phyloP scores from a whole-genome alignment of 768 basidiomycete species.

The Russula vinacea region DNA sequence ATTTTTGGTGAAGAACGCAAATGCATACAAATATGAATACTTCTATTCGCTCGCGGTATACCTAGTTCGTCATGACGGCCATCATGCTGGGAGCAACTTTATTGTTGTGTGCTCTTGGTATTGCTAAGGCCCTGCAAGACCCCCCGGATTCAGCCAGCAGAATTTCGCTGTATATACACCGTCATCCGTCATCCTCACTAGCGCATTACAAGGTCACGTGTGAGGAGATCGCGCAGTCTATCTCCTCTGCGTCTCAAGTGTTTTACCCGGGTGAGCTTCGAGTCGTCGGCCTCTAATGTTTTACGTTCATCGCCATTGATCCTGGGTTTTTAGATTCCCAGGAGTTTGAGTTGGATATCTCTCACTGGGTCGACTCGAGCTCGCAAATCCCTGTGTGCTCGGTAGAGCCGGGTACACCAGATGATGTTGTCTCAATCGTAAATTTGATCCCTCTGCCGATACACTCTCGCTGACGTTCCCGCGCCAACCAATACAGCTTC shows the following conservation, averaged over 20 bases:
- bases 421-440: constrained; percentile 25
- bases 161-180: not conserved
- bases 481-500: not conserved
- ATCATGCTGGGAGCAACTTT: constrained; percentile 1
- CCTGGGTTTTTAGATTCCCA: constrained; percentile 7
- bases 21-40: not conserved
- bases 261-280: constrained; percentile 9
- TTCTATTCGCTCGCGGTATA: not conserved
- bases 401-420: constrained; percentile 25
- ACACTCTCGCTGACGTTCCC: not conserved
- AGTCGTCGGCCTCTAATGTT: no score
- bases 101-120: not conserved
- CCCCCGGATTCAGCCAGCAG: not conserved
- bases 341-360: constrained; percentile 16
- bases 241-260: constrained; percentile 12
- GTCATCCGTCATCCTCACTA: not conserved
- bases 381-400: constrained; percentile 24
- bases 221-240: not conserved
- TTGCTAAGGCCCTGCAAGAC: not conserved
- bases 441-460: not conserved
- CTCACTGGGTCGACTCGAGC: constrained; percentile 28
- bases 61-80: not conserved
- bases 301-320: not conserved
- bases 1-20: no score
- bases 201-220: not conserved